These are phyloP conservation scores for Drechslerella dactyloides DNA, from an alignment of 2,329 filamentous ascomycete species.

Conservation along the genomic window DNA sequence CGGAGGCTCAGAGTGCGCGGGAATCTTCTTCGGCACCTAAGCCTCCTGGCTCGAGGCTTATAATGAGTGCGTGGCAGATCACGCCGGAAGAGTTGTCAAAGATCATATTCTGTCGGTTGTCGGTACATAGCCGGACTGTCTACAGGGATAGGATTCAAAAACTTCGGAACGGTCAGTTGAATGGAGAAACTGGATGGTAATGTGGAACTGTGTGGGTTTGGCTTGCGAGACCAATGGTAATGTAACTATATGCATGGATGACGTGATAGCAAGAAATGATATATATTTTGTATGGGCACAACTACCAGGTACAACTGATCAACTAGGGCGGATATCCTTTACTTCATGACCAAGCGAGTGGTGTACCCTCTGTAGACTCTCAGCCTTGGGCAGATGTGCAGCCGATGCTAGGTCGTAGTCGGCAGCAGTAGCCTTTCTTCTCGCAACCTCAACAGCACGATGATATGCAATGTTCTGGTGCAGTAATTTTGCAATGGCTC, in stretches of 20 bases:
- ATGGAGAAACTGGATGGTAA: neutral
- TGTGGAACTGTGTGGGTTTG: too few species aligned
- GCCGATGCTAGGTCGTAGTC: too few species aligned
- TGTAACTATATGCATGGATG: too few species aligned
- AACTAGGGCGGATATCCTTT: too few species aligned
- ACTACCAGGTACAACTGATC: neutral
- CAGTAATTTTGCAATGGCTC: neutral
- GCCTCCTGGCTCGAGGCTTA: neutral
- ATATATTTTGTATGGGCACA: neutral
- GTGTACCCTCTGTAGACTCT: too few species aligned
- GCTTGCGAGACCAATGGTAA: too few species aligned
- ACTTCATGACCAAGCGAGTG: too few species aligned
- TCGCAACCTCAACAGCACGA: conserved; percentile 6
- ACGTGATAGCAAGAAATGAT: too few species aligned
- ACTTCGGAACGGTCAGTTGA: neutral
- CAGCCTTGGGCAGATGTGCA: too few species aligned
- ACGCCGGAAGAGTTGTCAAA: neutral
- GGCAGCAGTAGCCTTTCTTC: neutral
- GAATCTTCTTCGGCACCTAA: neutral
- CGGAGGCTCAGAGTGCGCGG: neutral
- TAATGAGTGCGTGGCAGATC: neutral
- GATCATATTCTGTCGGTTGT: conserved; percentile 7
- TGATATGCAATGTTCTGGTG: conserved; percentile 3
- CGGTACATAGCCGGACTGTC: conserved; percentile 1
- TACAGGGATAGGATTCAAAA: conserved; percentile 4